Conservation (phyloP, 2,329 filamentous ascomycete genomes). For the Botryotinia calthae region DNA sequence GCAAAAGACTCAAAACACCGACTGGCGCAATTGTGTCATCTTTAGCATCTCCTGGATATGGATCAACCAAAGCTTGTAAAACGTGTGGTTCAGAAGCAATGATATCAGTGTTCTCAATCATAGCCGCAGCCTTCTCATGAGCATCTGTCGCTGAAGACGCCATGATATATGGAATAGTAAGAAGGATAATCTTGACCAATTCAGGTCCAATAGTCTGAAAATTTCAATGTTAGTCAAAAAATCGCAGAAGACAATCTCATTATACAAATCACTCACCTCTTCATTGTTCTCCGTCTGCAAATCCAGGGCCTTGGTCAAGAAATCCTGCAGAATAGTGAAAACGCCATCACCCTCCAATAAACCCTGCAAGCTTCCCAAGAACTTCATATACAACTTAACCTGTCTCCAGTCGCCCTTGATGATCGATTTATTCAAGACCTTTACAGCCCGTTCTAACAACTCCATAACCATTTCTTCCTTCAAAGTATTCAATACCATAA, state of each 20-base stretch:
- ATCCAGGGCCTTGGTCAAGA: conserved; percentile 90
- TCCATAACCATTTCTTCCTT: conserved; percentile 73
- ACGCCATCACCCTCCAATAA: conserved; percentile 80
- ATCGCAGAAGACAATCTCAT: conserved; percentile 1
- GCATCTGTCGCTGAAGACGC: conserved; percentile 67
- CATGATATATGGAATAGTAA: conserved; percentile 90
- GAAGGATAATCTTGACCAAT: conserved; percentile 92
- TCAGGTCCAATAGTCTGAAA: conserved; percentile 68
- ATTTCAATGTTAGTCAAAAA: conserved; percentile 17
- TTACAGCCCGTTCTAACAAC: conserved; percentile 62
- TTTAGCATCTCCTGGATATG: conserved; percentile 66
- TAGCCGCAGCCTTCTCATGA: conserved; percentile 68
- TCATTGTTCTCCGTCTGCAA: conserved; percentile 90
- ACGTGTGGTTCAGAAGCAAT: conserved; percentile 86
- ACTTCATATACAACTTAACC: conserved; percentile 86
- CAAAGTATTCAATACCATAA: conserved; percentile 74
- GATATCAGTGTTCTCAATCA: conserved; percentile 92
- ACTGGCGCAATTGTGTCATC: conserved; percentile 61
- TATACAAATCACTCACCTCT: conserved; percentile 62
- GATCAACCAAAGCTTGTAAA: conserved; percentile 81
- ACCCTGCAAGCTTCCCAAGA: conserved; percentile 81
- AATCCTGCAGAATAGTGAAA: conserved; percentile 79
- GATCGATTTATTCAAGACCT: conserved; percentile 64
- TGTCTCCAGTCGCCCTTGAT: conserved; percentile 78
- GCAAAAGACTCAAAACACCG: conserved; percentile 77